Percentiles rank a stretch among this genome's conserved stretches.
phyloP scores from a whole-genome alignment of 2,329 filamentous ascomycete species.

The Monosporascus sp. region DNA sequence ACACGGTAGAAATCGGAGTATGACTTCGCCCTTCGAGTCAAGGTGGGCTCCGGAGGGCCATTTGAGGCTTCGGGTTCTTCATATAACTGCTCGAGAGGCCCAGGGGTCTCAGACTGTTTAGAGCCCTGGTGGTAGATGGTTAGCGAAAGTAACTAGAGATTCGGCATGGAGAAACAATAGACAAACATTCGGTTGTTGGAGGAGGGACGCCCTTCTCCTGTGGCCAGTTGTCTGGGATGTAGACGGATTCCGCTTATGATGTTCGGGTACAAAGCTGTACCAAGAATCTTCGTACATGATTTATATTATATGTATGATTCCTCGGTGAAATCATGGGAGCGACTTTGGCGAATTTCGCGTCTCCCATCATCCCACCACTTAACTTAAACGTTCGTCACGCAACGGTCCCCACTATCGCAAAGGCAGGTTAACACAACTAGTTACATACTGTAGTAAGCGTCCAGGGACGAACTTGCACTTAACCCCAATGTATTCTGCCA shows the following conservation, averaged over 20 bases:
- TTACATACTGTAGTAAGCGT: too few species aligned
- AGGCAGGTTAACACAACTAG: too few species aligned
- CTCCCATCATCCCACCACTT: background rate
- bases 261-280: conserved; percentile 70
- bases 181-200: conserved; percentile 60
- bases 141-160: conserved; percentile 9
- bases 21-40: conserved; percentile 66
- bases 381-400: too few species aligned
- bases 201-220: conserved; percentile 62
- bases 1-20: conserved; percentile 71
- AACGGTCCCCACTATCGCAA: too few species aligned
- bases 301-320: background rate
- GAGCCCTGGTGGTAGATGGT: conserved; percentile 40
- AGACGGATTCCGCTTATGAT: conserved; percentile 43
- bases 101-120: conserved; percentile 45
- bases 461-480: too few species aligned
- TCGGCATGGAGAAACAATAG: background rate
- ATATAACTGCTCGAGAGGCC: conserved; percentile 51
- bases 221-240: conserved; percentile 46
- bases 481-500: too few species aligned
- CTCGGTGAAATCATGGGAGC: background rate
- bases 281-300: conserved; percentile 79
- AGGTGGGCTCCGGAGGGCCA: conserved; percentile 60
- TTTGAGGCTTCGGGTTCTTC: conserved; percentile 52
- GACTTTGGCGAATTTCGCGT: background rate